A percentile compares a stretch with the other conserved stretches of the same genome.
These are phyloP conservation scores for Athelia sp. DNA, from an alignment of 1,284 basidiomycete species.

Conservation along the genomic window DNA sequence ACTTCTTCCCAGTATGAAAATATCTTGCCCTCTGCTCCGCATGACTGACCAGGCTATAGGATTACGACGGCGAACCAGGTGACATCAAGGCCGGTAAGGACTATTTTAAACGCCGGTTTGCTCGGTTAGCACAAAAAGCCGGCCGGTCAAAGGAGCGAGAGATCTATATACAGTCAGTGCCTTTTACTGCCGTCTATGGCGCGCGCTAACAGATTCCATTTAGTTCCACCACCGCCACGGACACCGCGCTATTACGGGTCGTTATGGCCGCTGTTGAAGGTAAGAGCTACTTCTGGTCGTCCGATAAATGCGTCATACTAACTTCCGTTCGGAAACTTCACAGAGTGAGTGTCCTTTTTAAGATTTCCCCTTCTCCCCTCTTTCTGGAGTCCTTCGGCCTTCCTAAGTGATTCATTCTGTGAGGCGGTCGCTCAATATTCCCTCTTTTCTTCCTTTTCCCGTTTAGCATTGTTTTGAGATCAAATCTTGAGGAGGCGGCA, in stretches of 20 bases:
- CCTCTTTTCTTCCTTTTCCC: conserved; percentile 17
- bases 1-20: conserved; percentile 80
- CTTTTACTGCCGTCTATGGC: conserved; percentile 2
- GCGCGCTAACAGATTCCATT: not conserved
- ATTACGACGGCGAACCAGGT: conserved; percentile 68
- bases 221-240: conserved; percentile 90
- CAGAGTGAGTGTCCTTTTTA: conserved; percentile 66
- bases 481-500: conserved; percentile 52
- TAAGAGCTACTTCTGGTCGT: conserved; percentile 30
- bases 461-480: conserved; percentile 57
- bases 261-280: conserved; percentile 95
- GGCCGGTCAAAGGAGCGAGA: conserved; percentile 81
- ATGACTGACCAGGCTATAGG: conserved; percentile 34
- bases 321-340: conserved; percentile 16
- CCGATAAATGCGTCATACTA: conserved; percentile 3
- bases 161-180: conserved; percentile 84
- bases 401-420: conserved; percentile 2
- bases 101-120: conserved; percentile 89
- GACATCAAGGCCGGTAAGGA: conserved; percentile 76
- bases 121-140: conserved; percentile 75
- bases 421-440: conserved; percentile 12
- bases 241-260: conserved; percentile 86
- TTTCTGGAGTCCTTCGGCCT: not conserved
- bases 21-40: conserved; percentile 2
- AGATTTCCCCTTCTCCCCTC: conserved; percentile 13